These are phyloP conservation scores for Crithidia mellificae DNA, from an alignment of 208 protist species.

Conservation along the genomic window DNA sequence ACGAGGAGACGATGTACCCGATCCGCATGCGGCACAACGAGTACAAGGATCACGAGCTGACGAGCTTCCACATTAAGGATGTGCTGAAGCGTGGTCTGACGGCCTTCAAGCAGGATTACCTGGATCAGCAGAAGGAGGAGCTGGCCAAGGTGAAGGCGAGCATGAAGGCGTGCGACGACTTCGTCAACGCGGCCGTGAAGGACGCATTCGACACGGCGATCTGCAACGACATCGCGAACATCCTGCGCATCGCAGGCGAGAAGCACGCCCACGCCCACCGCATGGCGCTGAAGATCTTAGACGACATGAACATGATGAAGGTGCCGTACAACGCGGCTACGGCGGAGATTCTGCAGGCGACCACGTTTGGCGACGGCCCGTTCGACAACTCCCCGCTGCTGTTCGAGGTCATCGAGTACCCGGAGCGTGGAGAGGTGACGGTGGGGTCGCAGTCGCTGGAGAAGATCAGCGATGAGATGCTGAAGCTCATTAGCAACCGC, in stretches of 20 bases:
- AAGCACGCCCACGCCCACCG: slow-evolving; percentile 66
- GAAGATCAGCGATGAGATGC: slow-evolving; percentile 57
- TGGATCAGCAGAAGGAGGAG: slow-evolving; percentile 80
- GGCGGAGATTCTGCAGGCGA: slow-evolving; percentile 63
- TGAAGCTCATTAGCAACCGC: slow-evolving; percentile 79
- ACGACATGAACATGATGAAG: slow-evolving; percentile 88
- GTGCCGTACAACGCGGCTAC: slow-evolving; percentile 78
- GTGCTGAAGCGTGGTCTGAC: slow-evolving; percentile 85
- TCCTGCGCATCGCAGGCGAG: slow-evolving; percentile 84
- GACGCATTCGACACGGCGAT: slow-evolving; percentile 71
- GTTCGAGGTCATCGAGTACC: slow-evolving; percentile 88
- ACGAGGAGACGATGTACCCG: slow-evolving; percentile 85
- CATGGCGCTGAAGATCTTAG: slow-evolving; percentile 75
- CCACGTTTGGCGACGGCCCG: slow-evolving; percentile 79
- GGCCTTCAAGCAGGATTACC: slow-evolving; percentile 88
- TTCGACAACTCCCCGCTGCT: slow-evolving; percentile 86
- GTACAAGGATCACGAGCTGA: slow-evolving; percentile 67
- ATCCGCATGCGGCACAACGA: slow-evolving; percentile 57
- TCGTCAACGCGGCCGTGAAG: slow-evolving; percentile 52
- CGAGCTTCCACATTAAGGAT: slow-evolving; percentile 87
- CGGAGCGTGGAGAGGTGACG: slow-evolving; percentile 88
- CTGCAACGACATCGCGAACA: slow-evolving; percentile 89
- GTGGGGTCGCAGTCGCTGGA: slow-evolving; percentile 55
- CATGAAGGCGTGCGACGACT: slow-evolving; percentile 73
- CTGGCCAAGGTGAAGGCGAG: slow-evolving; percentile 59